Evolutionary conservation across 1,284 basidiomycete genomes (phyloP), one percentile per base, ranked within the genome.

Genomic region (Ceratobasidium sp.): DNA sequence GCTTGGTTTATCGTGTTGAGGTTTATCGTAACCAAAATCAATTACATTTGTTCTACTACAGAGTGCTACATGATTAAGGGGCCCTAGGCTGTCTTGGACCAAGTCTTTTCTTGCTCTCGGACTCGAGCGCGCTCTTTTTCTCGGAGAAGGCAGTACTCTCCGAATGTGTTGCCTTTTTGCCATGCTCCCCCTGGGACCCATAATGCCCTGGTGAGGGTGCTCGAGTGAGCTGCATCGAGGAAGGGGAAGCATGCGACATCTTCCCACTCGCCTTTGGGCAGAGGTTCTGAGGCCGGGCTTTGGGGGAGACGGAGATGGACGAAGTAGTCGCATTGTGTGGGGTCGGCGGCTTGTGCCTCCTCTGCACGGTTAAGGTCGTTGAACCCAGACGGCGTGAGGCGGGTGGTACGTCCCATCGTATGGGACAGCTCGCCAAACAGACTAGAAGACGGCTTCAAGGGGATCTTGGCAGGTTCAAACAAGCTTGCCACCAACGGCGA

Each of bases 311-410:
- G 89, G 42, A 94, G 84, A 77, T 96, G 92, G 70, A 98, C 83
- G 68, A 98, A 81, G 79, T 96, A 96, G 77, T 92, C 89, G 78
- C 95, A 98, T 47, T 83, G 80, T 29, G 85, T 80, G 20, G 88
- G 79, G 45, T 89, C 82, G 52, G 92, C 87, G 93, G 96, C 75
- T 55, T 40, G 35, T 31, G 50, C 45, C 10, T 65, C 60, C 74
- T 92, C 92, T 75, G 95, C 92, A 73, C 82, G 80, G 79, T 99
- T 99, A 65, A 92, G 78, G 75, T 97, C 94, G 78, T 99, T 99
- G 79, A 96, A 84, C 32, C 88, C 87, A 1, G 79, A 72, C 0
- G 89, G 88, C 4, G 88, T 79, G 20, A 81, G 79, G 55, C 86
- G 83, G 10, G 92, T 83, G 81, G 60, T 53, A 17, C 34, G 60